Evolutionary conservation across 345 rosid species (phyloP).

Genomic region (Sonneratia caseolaris): DNA sequence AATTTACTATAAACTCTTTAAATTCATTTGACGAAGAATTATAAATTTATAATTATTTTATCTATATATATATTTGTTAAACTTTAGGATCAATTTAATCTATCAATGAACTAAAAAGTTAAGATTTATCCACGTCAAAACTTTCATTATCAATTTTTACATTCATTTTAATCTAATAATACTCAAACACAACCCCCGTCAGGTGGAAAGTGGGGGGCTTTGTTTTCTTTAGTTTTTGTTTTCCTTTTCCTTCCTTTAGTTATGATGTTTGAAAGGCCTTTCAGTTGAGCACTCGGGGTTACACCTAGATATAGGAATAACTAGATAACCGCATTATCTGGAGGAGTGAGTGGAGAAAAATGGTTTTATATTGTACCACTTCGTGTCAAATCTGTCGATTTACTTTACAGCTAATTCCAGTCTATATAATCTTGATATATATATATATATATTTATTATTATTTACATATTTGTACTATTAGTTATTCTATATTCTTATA

Average conservation of each 20-base stretch:
- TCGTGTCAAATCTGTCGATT: constrained; percentile 16
- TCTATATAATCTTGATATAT: not conserved
- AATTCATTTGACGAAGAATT: too few relatives aligned
- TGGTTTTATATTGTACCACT: constrained; percentile 22
- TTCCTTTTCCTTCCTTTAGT: not conserved
- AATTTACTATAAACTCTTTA: too few relatives aligned
- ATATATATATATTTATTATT: not conserved
- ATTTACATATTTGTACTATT: not conserved
- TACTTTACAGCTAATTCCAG: not conserved
- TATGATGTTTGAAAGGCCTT: constrained; percentile 17
- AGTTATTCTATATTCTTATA: too few relatives aligned
- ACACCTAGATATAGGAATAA: constrained; percentile 1
- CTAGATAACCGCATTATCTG: constrained; percentile 10
- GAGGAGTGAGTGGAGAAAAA: constrained; percentile 25
- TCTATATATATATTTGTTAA: too few relatives aligned
- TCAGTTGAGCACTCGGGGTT: constrained; percentile 2
- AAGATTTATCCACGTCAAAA: too few relatives aligned
- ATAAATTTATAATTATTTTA: too few relatives aligned
- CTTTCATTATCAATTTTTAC: too few relatives aligned
- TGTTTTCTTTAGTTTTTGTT: not conserved
- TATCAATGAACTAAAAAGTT: too few relatives aligned
- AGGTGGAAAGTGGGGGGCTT: not conserved
- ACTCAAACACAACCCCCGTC: too few relatives aligned
- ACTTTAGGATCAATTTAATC: too few relatives aligned
- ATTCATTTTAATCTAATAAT: too few relatives aligned